Percentiles rank a stretch among this genome's conserved stretches.
Conservation (phyloP, 208 protist species). For the Crithidia expoeki region DNA sequence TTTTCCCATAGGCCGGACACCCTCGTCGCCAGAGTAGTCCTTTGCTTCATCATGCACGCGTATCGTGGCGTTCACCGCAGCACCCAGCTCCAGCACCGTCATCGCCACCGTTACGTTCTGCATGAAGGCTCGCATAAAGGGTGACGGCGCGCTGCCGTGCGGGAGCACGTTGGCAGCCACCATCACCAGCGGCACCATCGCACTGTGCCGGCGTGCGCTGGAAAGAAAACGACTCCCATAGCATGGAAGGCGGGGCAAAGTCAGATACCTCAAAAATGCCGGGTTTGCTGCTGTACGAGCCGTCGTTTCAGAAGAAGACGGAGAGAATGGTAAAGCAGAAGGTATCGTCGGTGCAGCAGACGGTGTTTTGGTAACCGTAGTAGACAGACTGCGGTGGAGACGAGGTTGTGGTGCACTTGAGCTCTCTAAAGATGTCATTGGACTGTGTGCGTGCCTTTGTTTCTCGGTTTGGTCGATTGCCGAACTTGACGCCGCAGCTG, state of each 20-base stretch:
- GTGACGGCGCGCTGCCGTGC: slow-evolving; percentile 15
- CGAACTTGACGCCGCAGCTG: background rate
- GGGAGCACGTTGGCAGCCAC: slow-evolving; percentile 44
- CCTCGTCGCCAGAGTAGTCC: too few species aligned
- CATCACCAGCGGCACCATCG: slow-evolving; percentile 50
- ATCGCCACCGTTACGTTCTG: slow-evolving; percentile 48
- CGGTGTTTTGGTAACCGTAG: background rate
- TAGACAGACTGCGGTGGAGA: background rate
- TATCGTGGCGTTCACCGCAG: background rate
- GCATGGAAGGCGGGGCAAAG: slow-evolving; percentile 10
- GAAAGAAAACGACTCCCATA: slow-evolving; percentile 49
- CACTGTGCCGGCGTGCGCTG: slow-evolving; percentile 47
- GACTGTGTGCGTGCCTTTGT: background rate
- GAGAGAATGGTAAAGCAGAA: background rate
- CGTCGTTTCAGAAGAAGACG: too few species aligned
- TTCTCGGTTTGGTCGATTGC: background rate
- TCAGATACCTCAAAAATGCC: too few species aligned
- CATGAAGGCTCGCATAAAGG: slow-evolving; percentile 46
- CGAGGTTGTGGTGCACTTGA: background rate
- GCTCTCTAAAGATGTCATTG: background rate
- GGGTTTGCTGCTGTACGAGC: background rate
- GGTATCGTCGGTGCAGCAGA: background rate
- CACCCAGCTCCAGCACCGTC: slow-evolving; percentile 12
- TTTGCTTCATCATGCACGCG: too few species aligned
- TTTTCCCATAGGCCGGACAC: too few species aligned